Evolutionary conservation across 2,329 filamentous ascomycete species (phyloP).

Genomic region (Penicillium sp.): DNA sequence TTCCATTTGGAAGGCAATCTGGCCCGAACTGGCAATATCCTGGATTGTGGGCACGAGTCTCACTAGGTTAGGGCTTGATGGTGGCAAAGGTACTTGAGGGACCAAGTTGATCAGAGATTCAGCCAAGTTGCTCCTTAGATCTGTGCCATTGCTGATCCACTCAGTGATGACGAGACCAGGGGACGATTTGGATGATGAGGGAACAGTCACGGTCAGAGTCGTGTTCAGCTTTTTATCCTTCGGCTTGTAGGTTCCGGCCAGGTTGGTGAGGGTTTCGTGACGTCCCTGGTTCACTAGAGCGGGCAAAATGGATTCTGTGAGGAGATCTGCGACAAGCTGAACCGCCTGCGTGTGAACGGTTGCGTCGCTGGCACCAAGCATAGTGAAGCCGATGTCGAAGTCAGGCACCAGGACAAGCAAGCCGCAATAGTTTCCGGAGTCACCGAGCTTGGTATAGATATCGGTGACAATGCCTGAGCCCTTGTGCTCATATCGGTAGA

Average conservation of each 20-base stretch:
- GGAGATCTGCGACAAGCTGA: conserved; percentile 27
- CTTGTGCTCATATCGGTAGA: conserved; percentile 40
- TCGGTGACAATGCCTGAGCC: conserved; percentile 28
- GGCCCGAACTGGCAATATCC: conserved; percentile 7
- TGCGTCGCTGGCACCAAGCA: conserved; percentile 41
- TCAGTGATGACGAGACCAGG: conserved; percentile 21
- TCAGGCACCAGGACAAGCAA: conserved; percentile 50
- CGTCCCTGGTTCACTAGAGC: conserved; percentile 37
- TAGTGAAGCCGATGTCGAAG: conserved; percentile 47
- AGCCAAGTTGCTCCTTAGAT: conserved; percentile 23
- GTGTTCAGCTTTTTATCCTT: conserved; percentile 27
- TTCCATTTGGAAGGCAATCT: conserved; percentile 26
- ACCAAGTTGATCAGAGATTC: neutral
- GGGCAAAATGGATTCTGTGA: conserved; percentile 36
- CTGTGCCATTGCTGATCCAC: conserved; percentile 37
- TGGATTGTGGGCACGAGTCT: conserved; percentile 28
- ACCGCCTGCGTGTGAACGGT: conserved; percentile 10
- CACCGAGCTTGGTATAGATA: conserved; percentile 50
- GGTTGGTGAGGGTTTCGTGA: conserved; percentile 31
- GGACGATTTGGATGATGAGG: conserved; percentile 3
- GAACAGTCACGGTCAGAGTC: conserved; percentile 29
- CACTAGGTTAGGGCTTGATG: conserved; percentile 4
- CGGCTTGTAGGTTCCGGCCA: conserved; percentile 34
- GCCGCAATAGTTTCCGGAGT: conserved; percentile 45
- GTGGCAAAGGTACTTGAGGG: neutral